These are phyloP conservation scores for Straminergon stramineum DNA, from an alignment of 225 moss, liverwort and hornwort species.

Conservation along the genomic window DNA sequence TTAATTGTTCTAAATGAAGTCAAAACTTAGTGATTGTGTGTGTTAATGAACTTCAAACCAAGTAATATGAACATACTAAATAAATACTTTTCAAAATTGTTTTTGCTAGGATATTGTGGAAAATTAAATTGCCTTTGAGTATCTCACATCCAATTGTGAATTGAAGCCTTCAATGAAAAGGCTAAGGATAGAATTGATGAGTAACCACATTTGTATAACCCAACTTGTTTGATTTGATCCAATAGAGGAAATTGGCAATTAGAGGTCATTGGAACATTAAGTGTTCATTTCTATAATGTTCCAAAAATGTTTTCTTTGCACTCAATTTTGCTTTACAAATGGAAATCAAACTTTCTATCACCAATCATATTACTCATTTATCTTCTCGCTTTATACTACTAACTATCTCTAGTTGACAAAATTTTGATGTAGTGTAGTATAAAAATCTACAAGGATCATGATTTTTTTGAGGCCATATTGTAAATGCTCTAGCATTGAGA, in stretches of 20 bases:
- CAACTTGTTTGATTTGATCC: not conserved
- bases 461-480: not conserved
- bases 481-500: fast-evolving
- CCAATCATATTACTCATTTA: too few relatives aligned
- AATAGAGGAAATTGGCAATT: not conserved
- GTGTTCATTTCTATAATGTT: not conserved
- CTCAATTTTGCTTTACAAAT: not conserved
- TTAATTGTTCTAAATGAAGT: not conserved
- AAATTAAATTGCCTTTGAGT: not conserved
- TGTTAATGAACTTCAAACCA: fast-evolving
- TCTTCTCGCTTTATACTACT: not conserved
- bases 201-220: fast-evolving
- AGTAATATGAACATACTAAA: not conserved
- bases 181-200: not conserved
- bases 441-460: not conserved
- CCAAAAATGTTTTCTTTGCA: not conserved
- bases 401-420: fast-evolving
- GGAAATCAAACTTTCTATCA: not conserved
- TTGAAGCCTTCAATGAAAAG: not conserved
- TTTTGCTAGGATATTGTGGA: not conserved
- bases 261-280: not conserved
- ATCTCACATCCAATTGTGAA: not conserved
- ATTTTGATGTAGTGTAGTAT: not conserved
- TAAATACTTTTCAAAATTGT: not conserved
- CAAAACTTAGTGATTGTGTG: not conserved